These are phyloP conservation scores for Trypanosoma rangeli DNA, from an alignment of 208 protist genomes.

Conservation along the genomic window DNA sequence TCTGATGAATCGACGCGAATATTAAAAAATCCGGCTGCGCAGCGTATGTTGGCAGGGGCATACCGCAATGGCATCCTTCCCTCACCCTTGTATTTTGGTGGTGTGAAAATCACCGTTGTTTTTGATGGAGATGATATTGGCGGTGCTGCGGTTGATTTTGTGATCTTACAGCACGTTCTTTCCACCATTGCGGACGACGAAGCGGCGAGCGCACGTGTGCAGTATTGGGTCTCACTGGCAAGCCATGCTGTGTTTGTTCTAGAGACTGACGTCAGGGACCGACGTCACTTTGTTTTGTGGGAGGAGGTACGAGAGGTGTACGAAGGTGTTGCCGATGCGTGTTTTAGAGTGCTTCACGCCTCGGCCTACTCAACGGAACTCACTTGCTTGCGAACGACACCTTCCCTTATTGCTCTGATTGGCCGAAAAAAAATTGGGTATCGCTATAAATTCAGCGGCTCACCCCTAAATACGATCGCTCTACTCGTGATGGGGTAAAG, in stretches of 20 bases:
- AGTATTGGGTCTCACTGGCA: conserved; percentile 8
- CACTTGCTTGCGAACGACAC: conserved; percentile 46
- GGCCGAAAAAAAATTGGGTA: conserved; percentile 27
- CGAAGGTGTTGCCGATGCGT: conserved; percentile 39
- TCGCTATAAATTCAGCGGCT: conserved; percentile 71
- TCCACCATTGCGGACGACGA: conserved; percentile 33
- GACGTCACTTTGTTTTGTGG: conserved; percentile 60
- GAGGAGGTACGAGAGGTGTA: conserved; percentile 39
- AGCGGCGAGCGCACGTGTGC: conserved; percentile 30
- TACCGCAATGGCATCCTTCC: background rate
- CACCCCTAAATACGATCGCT: conserved; percentile 76
- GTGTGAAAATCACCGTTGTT: conserved; percentile 19
- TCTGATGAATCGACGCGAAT: conserved; percentile 22
- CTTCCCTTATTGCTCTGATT: conserved; percentile 38
- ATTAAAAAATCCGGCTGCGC: conserved; percentile 32
- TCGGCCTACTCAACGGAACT: conserved; percentile 35
- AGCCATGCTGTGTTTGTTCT: conserved; percentile 50
- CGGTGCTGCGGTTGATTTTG: conserved; percentile 42
- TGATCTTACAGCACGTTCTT: conserved; percentile 76
- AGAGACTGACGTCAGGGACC: conserved; percentile 69
- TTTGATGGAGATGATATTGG: conserved; percentile 30
- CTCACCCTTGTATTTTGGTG: conserved; percentile 1
- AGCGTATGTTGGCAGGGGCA: conserved; percentile 12
- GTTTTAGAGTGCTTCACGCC: conserved; percentile 47
- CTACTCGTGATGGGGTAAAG: conserved; percentile 18